Percentiles rank a stretch among this genome's conserved stretches.
phyloP scores from a whole-genome alignment of 2,329 filamentous ascomycete genomes.

The Curvularia spicifera region DNA sequence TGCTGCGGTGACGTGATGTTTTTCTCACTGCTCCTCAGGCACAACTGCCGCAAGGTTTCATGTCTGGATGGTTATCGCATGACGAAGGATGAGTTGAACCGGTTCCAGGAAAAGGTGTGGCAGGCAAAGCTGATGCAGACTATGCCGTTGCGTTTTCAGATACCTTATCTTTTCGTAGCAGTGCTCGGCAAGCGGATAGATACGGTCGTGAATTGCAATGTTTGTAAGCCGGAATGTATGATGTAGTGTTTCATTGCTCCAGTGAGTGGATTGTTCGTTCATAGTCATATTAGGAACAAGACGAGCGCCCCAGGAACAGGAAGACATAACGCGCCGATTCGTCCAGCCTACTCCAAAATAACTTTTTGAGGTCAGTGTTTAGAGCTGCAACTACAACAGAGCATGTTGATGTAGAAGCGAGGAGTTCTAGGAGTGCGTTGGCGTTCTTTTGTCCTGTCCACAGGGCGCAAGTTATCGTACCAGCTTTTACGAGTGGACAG shows the following conservation, averaged over 20 bases:
- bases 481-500: too few species aligned
- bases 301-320: too few species aligned
- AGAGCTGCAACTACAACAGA: too few species aligned
- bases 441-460: too few species aligned
- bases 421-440: too few species aligned
- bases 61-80: neutral
- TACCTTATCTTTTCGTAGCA: too few species aligned
- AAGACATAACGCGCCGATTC: too few species aligned
- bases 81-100: neutral
- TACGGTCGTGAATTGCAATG: neutral
- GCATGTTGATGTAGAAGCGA: too few species aligned
- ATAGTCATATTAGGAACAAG: neutral
- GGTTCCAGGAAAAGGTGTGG: neutral
- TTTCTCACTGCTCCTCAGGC: neutral
- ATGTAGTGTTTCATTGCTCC: neutral
- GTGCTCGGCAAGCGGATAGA: neutral
- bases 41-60: neutral
- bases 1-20: neutral
- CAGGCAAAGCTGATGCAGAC: neutral
- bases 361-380: too few species aligned
- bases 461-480: too few species aligned
- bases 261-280: neutral
- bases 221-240: neutral
- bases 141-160: neutral
- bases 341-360: too few species aligned